Evolutionary conservation across 2,329 filamentous ascomycete genomes (phyloP), one percentile per base, ranked within the genome.

Genomic region (Penicillium aurantiogriseum): DNA sequence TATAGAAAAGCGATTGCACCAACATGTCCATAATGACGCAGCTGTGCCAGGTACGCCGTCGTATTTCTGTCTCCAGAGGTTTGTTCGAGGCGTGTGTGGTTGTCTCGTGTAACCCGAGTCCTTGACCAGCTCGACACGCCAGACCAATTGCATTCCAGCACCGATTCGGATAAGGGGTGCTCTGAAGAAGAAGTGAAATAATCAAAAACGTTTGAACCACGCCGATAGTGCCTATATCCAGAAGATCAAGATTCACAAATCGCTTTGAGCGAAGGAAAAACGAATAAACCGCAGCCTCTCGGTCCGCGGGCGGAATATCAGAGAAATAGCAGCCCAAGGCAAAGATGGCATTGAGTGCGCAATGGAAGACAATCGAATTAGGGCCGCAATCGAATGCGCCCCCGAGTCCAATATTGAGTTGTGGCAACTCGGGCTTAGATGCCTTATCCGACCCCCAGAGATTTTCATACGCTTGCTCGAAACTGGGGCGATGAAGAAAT

Each of bases 131-230:
- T 3, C 77, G 67, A 49, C 72, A 77, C 0, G 78, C 77, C 5
- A 79, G 50, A 1, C 77, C 78, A 5, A 78, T 71, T 0, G 73
- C 65, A 46, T 78, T 77, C 76, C 77, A 80, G 57, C 77, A 79
- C 9, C 74, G 67, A 23, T 69, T 72, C 0, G 76, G 72, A 51
- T 76, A 76, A 0, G 73, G 71, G 1, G 77, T 78, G 43, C 75
- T 74, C 44, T 79, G 77, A 3, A 80, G 65, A 21, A 72, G 69
- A 0, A 79, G 62, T 0, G 76, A 70, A 15, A 76, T 65, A 1
- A 80, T 57, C 5, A 81, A 61, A 8, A 80, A 62, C 0, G 71
- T 65, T 54, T 81, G 77, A 4, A 80, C 75, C 0, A 77, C 71
- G 0, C 71, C 74, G 3, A 79, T 62, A 5, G 71, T 75, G 29